Evolutionary conservation across 2,329 filamentous ascomycete species (phyloP).

Genomic region (Achaetomium macrosporum): DNA sequence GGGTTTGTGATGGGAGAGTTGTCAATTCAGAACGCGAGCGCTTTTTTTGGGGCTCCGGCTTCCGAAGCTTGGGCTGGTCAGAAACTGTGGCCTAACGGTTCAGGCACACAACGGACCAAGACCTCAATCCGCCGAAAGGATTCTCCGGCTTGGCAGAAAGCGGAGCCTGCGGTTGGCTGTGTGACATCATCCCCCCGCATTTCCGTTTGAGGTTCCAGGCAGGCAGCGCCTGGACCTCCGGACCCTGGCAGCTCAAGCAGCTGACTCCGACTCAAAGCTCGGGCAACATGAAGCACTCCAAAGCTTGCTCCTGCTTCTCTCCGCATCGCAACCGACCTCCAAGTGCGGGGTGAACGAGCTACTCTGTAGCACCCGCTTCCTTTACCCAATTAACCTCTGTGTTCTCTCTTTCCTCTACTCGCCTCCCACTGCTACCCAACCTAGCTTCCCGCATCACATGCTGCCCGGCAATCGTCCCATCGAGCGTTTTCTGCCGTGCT

Average conservation of each 20-base stretch:
- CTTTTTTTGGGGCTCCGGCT: conserved; percentile 28
- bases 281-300: not conserved
- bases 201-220: not conserved
- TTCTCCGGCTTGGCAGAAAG: conserved; percentile 16
- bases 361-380: conserved; percentile 10
- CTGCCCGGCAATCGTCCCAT: conserved; percentile 14
- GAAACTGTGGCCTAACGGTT: conserved; percentile 14
- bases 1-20: conserved; percentile 17
- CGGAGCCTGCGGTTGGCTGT: not conserved
- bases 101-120: conserved; percentile 9
- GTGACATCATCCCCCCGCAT: conserved; percentile 26
- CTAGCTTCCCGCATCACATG: conserved; percentile 14
- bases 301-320: conserved; percentile 6
- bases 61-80: conserved; percentile 19
- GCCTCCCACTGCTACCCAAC: conserved; percentile 3
- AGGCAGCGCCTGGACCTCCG: conserved; percentile 2
- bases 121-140: conserved; percentile 14
- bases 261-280: conserved; percentile 7
- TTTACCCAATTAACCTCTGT: conserved; percentile 21
- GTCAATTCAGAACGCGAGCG: conserved; percentile 25
- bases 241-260: conserved; percentile 12
- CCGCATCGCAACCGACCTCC: conserved; percentile 4
- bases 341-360: conserved; percentile 22
- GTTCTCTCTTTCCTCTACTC: conserved; percentile 1
- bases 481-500: conserved; percentile 20